These are phyloP conservation scores for Panellus pusillus DNA, from an alignment of 768 basidiomycete genomes.

Conservation along the genomic window DNA sequence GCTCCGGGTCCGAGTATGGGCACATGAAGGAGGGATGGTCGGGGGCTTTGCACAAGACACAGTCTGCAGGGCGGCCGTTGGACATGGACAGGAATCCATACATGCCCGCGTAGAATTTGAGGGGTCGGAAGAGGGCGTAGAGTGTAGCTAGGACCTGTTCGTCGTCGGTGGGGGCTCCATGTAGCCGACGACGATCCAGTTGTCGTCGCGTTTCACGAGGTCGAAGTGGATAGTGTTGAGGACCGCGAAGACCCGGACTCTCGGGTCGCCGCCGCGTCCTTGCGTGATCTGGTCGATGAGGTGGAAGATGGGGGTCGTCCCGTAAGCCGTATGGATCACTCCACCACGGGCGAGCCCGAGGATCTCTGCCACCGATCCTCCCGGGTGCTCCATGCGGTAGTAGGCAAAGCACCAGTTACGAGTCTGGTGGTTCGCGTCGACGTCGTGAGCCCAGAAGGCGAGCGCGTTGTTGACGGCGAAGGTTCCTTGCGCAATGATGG, in stretches of 20 bases:
- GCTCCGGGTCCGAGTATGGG: neutral
- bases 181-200: neutral
- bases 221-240: conserved; percentile 6
- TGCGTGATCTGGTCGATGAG: neutral
- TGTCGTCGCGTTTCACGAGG: neutral
- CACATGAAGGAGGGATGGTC: conserved; percentile 9
- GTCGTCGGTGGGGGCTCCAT: neutral
- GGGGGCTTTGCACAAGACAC: neutral
- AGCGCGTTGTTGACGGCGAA: neutral
- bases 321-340: neutral
- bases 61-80: neutral
- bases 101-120: neutral
- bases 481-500: neutral
- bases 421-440: neutral
- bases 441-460: neutral
- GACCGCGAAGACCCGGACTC: neutral
- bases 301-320: neutral
- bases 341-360: neutral
- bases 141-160: neutral
- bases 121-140: neutral
- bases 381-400: neutral
- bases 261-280: neutral
- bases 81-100: neutral
- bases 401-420: neutral
- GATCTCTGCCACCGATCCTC: neutral